A percentile compares a stretch with the other conserved stretches of the same genome.
Conservation (phyloP, 2,329 filamentous ascomycete genomes). For the Penicillium glabrum region DNA sequence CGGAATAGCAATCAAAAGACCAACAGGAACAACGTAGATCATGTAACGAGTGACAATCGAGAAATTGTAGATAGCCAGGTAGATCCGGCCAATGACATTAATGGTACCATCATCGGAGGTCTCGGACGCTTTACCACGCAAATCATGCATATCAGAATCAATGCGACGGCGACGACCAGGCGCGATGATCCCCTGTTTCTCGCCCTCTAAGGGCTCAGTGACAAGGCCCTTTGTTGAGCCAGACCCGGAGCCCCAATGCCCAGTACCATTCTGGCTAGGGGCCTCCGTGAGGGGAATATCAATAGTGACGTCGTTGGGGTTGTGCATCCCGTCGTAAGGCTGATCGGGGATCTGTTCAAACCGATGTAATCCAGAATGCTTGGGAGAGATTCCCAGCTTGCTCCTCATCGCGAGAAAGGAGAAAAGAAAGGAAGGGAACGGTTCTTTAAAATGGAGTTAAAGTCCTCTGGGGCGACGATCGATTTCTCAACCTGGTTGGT, state of each 20-base stretch:
- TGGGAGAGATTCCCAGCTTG: slow-evolving; percentile 36
- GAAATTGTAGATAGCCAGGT: slow-evolving; percentile 61
- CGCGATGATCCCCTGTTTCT: slow-evolving; percentile 29
- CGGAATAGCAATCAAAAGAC: slow-evolving; percentile 59
- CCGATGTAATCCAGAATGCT: slow-evolving; percentile 46
- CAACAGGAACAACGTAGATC: slow-evolving; percentile 61
- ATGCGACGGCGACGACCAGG: slow-evolving; percentile 35
- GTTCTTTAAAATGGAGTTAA: slow-evolving; percentile 11
- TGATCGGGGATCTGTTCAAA: slow-evolving; percentile 44
- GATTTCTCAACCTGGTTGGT: slow-evolving; percentile 18
- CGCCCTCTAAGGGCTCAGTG: slow-evolving; percentile 19
- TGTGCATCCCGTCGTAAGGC: slow-evolving; percentile 41
- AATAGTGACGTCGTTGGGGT: slow-evolving; percentile 56
- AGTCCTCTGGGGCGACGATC: not conserved
- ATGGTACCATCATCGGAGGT: slow-evolving; percentile 55
- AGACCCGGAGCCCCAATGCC: slow-evolving; percentile 32
- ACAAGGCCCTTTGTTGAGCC: slow-evolving; percentile 26
- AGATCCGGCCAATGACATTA: slow-evolving; percentile 60
- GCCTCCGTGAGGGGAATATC: slow-evolving; percentile 63
- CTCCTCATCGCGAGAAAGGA: slow-evolving; percentile 29
- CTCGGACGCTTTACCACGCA: slow-evolving; percentile 34
- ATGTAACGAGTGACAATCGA: slow-evolving; percentile 64
- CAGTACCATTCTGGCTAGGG: slow-evolving; percentile 48
- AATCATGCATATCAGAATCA: slow-evolving; percentile 25
- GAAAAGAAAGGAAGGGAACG: not conserved